Base-by-base conservation (phyloP, 176 grass and related monocot species). In the Zea luxurians region DNA sequence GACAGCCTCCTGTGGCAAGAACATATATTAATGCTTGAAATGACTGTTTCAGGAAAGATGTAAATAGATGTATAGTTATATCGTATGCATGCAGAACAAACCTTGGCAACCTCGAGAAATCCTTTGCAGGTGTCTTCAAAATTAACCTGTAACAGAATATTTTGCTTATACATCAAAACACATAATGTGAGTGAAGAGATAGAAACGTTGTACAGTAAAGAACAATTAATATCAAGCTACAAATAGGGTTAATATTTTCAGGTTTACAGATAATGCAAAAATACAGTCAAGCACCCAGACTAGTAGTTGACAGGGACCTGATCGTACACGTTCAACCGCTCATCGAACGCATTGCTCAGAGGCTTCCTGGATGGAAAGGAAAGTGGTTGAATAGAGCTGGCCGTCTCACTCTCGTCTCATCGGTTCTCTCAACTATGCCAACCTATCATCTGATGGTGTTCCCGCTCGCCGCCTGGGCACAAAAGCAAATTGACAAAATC, bases 51-150 rank as follows among this genome's bases (percentile, higher is more conserved):
- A 50, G 36, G 68, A 45, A 50, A 3, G 13, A 50, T 35, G 13
- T 71, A 71, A 15, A 85, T 36, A 65, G 67, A 67, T 71, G 47
- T 79, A 47, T 71, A 62, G 63, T 2, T 64, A 45, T 65, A 74
- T 61, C 4, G 76, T 76, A 82, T 85, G 81, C 34, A 80, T 65
- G 73, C 41, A 76, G 83, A 52, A 81, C 88, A 86, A 82, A 99
- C 96, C 96, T 99, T 99, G 81, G 96, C 92, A 88, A 99, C 93
- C 48, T 99, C 96, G 66, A 96, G 88, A 87, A 99, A 99, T 41
- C 96, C 96, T 96, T 99, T 99, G 88, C 96, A 99, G 18, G 96
- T 99, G 65, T 96, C 96, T 82, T 99, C 96, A 81, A 99, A 99
- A 89, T 99, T 99, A 81, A 99, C 96, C 96, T 99, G 86, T 52